These are phyloP conservation scores for Alternaria triticimaculans DNA, from an alignment of 2,329 filamentous ascomycete genomes.

Conservation along the genomic window DNA sequence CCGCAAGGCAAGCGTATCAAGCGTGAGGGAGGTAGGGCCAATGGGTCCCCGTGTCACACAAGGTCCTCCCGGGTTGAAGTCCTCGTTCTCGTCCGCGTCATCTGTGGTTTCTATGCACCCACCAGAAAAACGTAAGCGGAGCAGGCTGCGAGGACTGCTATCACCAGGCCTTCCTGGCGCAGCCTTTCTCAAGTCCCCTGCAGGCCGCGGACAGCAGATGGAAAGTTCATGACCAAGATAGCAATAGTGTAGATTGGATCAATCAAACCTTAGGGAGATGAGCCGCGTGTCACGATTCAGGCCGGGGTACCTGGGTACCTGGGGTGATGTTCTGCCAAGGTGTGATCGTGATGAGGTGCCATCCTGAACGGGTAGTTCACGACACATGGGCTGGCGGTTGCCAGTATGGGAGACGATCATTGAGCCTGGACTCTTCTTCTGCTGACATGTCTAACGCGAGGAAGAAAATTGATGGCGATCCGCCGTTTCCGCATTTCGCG, in stretches of 20 bases:
- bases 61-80: conserved; percentile 18
- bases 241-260: conserved; percentile 13
- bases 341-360: conserved; percentile 1
- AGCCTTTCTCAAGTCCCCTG: conserved; percentile 20
- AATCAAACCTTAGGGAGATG: conserved; percentile 24
- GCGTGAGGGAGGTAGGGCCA: conserved; percentile 16
- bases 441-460: conserved; percentile 6
- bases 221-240: conserved; percentile 15
- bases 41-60: conserved; percentile 7
- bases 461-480: conserved; percentile 18
- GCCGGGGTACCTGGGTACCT: not conserved
- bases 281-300: conserved; percentile 1
- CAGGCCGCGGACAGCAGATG: conserved; percentile 15
- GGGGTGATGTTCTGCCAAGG: not conserved
- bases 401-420: conserved; percentile 4
- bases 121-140: conserved; percentile 26
- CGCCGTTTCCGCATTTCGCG: conserved; percentile 12
- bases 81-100: conserved; percentile 33
- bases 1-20: conserved; percentile 12
- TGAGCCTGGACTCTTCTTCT: conserved; percentile 10
- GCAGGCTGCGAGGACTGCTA: conserved; percentile 30
- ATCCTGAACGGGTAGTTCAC: conserved; percentile 12
- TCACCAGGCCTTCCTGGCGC: conserved; percentile 29
- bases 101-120: conserved; percentile 21
- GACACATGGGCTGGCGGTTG: conserved; percentile 12